Conservation (phyloP, 169 alveolate genomes). For the Plasmodium adleri region DNA sequence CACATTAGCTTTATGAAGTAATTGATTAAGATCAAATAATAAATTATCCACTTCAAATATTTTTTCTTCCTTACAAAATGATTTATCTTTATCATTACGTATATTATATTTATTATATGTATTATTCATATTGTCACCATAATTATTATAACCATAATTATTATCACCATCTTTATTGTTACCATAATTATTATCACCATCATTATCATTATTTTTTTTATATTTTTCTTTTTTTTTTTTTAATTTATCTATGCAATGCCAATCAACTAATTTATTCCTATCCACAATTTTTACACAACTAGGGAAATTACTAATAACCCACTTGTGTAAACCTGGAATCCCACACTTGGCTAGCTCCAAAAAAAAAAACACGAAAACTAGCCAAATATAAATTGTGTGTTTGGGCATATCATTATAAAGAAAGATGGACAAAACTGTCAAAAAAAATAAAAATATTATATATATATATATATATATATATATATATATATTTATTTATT, state of each 20-base stretch:
- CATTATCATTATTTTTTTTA: too few species aligned
- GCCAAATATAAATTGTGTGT: not conserved
- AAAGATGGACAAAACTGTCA: not conserved
- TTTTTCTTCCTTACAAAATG: not conserved
- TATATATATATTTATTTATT: too few species aligned
- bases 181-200: not conserved
- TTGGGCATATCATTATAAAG: slow-evolving; percentile 26
- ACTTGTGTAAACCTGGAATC: slow-evolving; percentile 81
- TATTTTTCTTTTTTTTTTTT: not conserved
- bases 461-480: not conserved
- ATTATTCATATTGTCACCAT: too few species aligned
- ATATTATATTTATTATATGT: too few species aligned
- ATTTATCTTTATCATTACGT: too few species aligned
- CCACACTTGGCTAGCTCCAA: slow-evolving; percentile 45
- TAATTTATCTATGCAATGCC: not conserved
- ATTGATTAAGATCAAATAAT: slow-evolving; percentile 80
- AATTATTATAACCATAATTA: not conserved
- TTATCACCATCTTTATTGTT: not conserved
- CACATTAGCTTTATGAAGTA: slow-evolving; percentile 80
- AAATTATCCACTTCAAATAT: slow-evolving; percentile 68
- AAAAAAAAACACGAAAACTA: slow-evolving; percentile 4
- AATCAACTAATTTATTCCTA: slow-evolving; percentile 27
- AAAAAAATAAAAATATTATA: not conserved
- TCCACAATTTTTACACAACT: slow-evolving; percentile 72
- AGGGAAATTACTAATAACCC: slow-evolving; percentile 78